These are phyloP conservation scores for Tinospora cordifolia DNA, from an alignment of 164 flowering plant species.

Conservation along the genomic window DNA sequence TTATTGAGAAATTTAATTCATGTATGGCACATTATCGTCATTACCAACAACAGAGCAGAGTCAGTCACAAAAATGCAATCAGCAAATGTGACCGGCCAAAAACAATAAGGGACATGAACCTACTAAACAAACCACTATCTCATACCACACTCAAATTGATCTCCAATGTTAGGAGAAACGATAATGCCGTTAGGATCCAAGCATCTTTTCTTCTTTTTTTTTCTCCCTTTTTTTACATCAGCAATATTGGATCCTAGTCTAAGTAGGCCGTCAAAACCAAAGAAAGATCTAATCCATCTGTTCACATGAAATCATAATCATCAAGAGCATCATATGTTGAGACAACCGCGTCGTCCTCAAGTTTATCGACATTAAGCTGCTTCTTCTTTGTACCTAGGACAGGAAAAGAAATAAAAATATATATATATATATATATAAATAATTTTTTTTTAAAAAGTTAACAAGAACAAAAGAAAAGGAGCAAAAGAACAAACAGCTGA, in stretches of 20 bases:
- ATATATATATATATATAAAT: no score
- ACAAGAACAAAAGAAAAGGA: no score
- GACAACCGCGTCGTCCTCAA: constrained; percentile 56
- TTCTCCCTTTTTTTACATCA: constrained; percentile 1
- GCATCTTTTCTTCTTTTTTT: neutral
- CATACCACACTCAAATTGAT: constrained; percentile 13
- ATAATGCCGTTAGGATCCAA: constrained; percentile 10
- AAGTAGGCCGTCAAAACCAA: constrained; percentile 6
- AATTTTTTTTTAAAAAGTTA: no score
- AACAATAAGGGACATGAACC: constrained; percentile 2
- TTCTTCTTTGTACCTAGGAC: constrained; percentile 64
- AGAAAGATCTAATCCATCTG: neutral
- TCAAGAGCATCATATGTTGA: constrained; percentile 50
- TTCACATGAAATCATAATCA: constrained; percentile 81
- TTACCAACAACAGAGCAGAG: neutral
- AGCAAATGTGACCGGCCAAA: neutral
- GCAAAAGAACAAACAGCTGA: no score
- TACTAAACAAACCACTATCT: constrained; percentile 9
- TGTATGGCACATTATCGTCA: neutral
- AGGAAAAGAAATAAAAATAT: neutral
- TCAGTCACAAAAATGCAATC: constrained; percentile 3
- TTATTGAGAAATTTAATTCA: neutral
- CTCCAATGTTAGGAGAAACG: constrained; percentile 14
- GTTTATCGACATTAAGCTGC: constrained; percentile 66
- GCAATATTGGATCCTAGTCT: constrained; percentile 10